A percentile compares a stretch with the other conserved stretches of the same genome.
Evolutionary conservation across 352 stramenopile genomes (phyloP).

Genomic region (Pythium sp.): DNA sequence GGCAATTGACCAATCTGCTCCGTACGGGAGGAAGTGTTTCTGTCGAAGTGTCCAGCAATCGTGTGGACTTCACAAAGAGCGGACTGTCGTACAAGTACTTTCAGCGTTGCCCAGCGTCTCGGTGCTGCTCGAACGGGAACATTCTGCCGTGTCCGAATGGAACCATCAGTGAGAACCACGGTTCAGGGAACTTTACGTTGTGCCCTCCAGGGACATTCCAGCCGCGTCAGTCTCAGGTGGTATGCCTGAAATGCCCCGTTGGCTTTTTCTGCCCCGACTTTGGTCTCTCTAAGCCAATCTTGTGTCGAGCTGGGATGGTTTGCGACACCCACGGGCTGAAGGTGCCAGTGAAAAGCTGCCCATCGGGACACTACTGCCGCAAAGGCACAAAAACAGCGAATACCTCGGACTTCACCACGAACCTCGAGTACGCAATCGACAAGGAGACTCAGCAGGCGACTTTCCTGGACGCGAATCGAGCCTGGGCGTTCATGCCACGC

Average conservation of each 20-base stretch:
- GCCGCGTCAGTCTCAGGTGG: constrained; percentile 66
- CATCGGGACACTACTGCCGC: constrained; percentile 92
- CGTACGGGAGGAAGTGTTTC: constrained; percentile 43
- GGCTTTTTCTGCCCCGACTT: constrained; percentile 94
- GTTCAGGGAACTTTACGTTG: constrained; percentile 91
- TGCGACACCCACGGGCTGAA: constrained; percentile 89
- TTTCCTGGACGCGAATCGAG: constrained; percentile 46
- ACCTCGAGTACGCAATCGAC: constrained; percentile 52
- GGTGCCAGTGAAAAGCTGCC: constrained; percentile 79
- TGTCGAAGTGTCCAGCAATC: constrained; percentile 87
- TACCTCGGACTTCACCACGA: constrained; percentile 57
- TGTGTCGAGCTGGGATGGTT: constrained; percentile 92
- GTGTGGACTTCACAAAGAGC: constrained; percentile 77
- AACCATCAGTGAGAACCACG: constrained; percentile 55
- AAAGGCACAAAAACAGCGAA: constrained; percentile 90
- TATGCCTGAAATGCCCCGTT: constrained; percentile 91
- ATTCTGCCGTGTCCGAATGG: constrained; percentile 85
- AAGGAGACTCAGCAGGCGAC: constrained; percentile 61
- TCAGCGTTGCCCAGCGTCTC: constrained; percentile 46
- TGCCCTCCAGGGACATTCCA: constrained; percentile 94
- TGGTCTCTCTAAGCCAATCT: constrained; percentile 84
- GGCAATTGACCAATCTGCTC: constrained; percentile 48
- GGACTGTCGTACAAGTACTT: constrained; percentile 76
- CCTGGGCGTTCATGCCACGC: constrained; percentile 51
- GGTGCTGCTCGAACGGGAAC: constrained; percentile 58